Percentiles rank a stretch among this genome's conserved stretches.
These are phyloP conservation scores for Chlorella sp. DNA, from an alignment of 139 green algal genomes.

Conservation along the genomic window DNA sequence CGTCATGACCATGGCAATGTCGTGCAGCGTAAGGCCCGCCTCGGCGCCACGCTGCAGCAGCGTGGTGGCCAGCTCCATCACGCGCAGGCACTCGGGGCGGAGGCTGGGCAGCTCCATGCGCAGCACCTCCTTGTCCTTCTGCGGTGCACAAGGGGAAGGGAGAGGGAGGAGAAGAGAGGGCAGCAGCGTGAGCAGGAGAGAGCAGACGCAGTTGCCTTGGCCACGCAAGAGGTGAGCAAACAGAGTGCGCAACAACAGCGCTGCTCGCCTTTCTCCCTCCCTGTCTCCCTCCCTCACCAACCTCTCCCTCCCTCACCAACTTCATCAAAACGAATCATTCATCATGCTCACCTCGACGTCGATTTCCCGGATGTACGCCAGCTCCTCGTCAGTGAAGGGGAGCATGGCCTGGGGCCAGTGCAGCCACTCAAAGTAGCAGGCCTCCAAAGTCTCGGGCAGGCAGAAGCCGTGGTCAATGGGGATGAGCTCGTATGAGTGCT, in stretches of 20 bases:
- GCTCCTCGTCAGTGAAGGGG: constrained; percentile 60
- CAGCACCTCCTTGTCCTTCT: constrained; percentile 61
- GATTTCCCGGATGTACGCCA: constrained; percentile 75
- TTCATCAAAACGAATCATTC: too few species aligned
- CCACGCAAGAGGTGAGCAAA: too few species aligned
- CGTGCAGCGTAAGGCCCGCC: constrained; percentile 74
- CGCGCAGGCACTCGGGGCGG: constrained; percentile 74
- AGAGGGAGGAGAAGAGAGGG: too few species aligned
- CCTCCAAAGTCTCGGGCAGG: constrained; percentile 90
- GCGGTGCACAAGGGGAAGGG: too few species aligned
- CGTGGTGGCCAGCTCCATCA: constrained; percentile 80
- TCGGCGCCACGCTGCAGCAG: constrained; percentile 80
- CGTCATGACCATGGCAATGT: constrained; percentile 82
- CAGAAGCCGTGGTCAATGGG: constrained; percentile 99
- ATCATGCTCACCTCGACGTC: constrained; percentile 53
- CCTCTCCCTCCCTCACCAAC: too few species aligned
- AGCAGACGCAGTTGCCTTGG: too few species aligned
- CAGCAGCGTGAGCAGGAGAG: too few species aligned
- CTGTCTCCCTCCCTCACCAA: too few species aligned
- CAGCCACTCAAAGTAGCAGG: constrained; percentile 97
- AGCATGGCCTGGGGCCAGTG: constrained; percentile 83
- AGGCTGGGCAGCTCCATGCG: constrained; percentile 80
- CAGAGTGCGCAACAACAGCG: too few species aligned
- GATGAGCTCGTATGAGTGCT: constrained; percentile 63
- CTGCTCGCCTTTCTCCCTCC: too few species aligned